These are phyloP conservation scores for Xylaria grammica DNA, from an alignment of 495 filamentous ascomycete genomes.

Conservation along the genomic window DNA sequence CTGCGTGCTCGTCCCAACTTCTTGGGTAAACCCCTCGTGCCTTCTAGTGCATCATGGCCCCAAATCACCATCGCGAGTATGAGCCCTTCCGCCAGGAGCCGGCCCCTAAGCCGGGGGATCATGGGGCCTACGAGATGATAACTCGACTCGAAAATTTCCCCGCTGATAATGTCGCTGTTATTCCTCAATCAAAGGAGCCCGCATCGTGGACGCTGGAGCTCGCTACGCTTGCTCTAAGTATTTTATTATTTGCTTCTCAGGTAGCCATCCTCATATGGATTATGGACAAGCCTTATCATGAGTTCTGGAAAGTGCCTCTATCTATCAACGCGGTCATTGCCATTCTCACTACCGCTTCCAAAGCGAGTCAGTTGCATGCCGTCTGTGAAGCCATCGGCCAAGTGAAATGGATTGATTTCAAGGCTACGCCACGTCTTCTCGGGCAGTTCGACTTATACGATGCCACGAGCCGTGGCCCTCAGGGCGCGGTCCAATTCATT, in stretches of 20 bases:
- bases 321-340: constrained; percentile 2
- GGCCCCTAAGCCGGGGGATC: neutral
- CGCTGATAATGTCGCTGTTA: neutral
- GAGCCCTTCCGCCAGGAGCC: neutral
- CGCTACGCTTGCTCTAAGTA: neutral
- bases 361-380: neutral
- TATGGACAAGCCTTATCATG: neutral
- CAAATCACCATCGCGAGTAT: neutral
- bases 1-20: neutral
- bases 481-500: neutral
- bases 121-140: neutral
- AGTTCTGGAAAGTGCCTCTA: neutral
- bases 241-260: neutral
- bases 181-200: neutral
- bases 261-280: neutral
- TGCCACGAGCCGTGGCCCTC: neutral
- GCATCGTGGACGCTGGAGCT: neutral
- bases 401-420: constrained; percentile 9
- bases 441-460: constrained; percentile 10
- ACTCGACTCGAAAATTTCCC: neutral
- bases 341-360: constrained; percentile 7
- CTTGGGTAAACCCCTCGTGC: neutral
- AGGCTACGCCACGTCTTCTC: neutral
- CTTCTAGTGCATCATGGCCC: neutral
- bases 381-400: constrained; percentile 4